These are phyloP conservation scores for Calonectria leucothoes DNA, from an alignment of 2,329 filamentous ascomycete species.

Conservation along the genomic window DNA sequence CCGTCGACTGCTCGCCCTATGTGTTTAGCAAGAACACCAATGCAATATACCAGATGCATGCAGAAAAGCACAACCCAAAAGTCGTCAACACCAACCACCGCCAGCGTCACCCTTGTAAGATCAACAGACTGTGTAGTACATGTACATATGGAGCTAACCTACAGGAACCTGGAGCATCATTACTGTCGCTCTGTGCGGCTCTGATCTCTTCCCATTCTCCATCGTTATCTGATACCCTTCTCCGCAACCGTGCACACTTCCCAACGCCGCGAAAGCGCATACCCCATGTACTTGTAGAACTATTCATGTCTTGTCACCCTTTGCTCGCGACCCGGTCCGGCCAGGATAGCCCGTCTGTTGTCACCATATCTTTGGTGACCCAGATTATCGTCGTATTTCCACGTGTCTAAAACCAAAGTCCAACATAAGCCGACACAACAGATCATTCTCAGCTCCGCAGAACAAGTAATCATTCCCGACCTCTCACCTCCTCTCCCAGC, in stretches of 20 bases:
- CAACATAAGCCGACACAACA: not conserved
- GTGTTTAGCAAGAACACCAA: not conserved
- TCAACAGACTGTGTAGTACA: slow-evolving; percentile 9
- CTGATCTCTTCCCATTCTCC: not conserved
- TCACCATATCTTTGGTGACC: not conserved
- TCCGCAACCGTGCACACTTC: not conserved
- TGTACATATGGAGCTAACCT: slow-evolving; percentile 15
- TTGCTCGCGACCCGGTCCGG: not conserved
- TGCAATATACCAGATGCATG: not conserved
- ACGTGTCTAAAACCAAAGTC: slow-evolving; percentile 16
- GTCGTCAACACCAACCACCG: not conserved
- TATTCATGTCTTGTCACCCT: slow-evolving; percentile 10
- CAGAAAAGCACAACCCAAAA: not conserved
- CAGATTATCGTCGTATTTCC: not conserved
- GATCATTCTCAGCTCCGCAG: not conserved
- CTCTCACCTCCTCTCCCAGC: not conserved
- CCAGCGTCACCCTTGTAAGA: not conserved
- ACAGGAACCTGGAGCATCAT: slow-evolving; percentile 7
- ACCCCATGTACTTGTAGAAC: slow-evolving; percentile 18
- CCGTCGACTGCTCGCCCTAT: not conserved
- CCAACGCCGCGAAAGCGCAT: slow-evolving; percentile 10
- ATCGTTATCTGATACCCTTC: not conserved
- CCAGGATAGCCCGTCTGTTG: not conserved
- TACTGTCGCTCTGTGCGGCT: not conserved
- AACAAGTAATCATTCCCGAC: not conserved